Evolutionary conservation across 2,329 filamentous ascomycete species (phyloP).

Genomic region (Aspergillus thermomutatus): DNA sequence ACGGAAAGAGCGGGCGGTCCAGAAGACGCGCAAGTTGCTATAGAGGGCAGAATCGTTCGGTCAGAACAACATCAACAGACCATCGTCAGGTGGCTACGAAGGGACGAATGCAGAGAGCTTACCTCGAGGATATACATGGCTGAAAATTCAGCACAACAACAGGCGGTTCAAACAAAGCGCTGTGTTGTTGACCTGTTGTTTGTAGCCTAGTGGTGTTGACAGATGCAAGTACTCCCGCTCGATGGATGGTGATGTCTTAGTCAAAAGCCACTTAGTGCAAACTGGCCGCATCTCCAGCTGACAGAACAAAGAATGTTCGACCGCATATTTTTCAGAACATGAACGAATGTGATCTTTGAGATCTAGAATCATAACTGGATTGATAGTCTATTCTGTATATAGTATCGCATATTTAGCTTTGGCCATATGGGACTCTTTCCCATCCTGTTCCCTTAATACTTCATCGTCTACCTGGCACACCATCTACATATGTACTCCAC

Average conservation of each 20-base stretch:
- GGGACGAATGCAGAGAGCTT: slow-evolving; percentile 1
- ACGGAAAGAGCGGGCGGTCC: slow-evolving; percentile 89
- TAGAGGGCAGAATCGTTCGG: slow-evolving; percentile 7
- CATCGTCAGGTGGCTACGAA: neutral
- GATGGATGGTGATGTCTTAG: slow-evolving; percentile 1
- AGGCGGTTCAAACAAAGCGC: slow-evolving; percentile 6
- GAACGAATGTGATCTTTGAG: neutral
- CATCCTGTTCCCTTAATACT: neutral
- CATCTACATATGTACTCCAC: slow-evolving; percentile 24
- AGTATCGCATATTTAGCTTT: neutral
- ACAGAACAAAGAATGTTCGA: neutral
- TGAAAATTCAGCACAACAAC: slow-evolving; percentile 17
- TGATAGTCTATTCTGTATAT: neutral
- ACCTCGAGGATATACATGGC: slow-evolving; percentile 38
- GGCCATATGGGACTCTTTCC: neutral
- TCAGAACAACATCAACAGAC: slow-evolving; percentile 5
- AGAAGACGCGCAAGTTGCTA: slow-evolving; percentile 75
- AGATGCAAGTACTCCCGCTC: slow-evolving; percentile 12
- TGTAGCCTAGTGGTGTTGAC: neutral
- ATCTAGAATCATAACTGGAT: neutral
- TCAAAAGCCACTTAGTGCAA: slow-evolving; percentile 1
- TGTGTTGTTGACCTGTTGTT: slow-evolving; percentile 10
- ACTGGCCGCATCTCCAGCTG: neutral
- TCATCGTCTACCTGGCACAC: slow-evolving; percentile 16
- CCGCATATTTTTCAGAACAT: neutral